phyloP scores from a whole-genome alignment of 306 rosid species.

The Geum urbanum region DNA sequence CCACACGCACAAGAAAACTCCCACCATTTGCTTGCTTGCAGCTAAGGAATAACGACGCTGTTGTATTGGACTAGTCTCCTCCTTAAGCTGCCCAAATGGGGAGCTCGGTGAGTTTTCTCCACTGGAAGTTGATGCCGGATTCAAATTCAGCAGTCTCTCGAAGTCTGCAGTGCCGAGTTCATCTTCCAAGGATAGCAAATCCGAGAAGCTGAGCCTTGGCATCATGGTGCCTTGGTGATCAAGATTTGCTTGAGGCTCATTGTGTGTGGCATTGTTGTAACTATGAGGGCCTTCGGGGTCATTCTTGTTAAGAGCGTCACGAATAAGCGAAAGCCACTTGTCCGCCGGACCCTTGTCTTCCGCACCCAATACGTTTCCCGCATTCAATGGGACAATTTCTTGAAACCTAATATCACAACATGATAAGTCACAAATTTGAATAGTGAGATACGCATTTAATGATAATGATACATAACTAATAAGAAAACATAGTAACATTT shows the following conservation, averaged over 20 bases:
- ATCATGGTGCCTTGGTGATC: constrained; percentile 21
- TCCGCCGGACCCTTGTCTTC: constrained; percentile 74
- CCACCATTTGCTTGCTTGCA: constrained; percentile 95
- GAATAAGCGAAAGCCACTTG: constrained; percentile 68
- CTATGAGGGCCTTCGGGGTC: constrained; percentile 5
- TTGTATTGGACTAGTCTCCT: constrained; percentile 1
- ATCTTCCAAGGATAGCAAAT: constrained; percentile 41
- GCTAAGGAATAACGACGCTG: constrained; percentile 40
- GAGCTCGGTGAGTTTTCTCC: constrained; percentile 29
- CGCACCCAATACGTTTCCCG: constrained; percentile 83
- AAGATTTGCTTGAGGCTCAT: background rate
- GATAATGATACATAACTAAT: background rate
- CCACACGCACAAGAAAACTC: constrained; percentile 82
- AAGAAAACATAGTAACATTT: background rate
- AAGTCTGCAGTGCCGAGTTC: constrained; percentile 20
- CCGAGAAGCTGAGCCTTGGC: constrained; percentile 48
- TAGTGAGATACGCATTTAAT: background rate
- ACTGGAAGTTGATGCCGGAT: background rate
- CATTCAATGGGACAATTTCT: constrained; percentile 86
- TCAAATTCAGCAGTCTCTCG: background rate
- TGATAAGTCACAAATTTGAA: background rate
- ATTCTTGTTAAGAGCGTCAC: constrained; percentile 43
- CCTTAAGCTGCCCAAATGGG: background rate
- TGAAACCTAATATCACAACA: constrained; percentile 50
- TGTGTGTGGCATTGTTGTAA: constrained; percentile 5